Percentiles rank a stretch among this genome's conserved stretches.
phyloP scores from a whole-genome alignment of 805 yeast genomes.

The Candida chilensis region DNA sequence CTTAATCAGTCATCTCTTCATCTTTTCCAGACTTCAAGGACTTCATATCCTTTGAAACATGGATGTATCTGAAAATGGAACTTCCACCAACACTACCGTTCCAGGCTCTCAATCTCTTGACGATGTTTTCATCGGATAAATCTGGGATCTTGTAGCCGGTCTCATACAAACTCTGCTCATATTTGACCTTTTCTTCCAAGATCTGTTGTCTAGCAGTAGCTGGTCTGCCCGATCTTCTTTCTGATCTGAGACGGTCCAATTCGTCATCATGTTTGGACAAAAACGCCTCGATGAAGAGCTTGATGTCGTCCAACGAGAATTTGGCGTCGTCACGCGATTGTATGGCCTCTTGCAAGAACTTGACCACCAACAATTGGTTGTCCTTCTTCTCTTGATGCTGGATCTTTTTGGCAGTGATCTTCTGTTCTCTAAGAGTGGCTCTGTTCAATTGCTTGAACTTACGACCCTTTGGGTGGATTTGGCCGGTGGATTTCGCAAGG shows the following conservation, averaged over 20 bases:
- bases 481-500: constrained; percentile 42
- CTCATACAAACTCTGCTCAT: constrained; percentile 51
- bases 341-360: constrained; percentile 54
- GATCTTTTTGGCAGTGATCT: constrained; percentile 51
- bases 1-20: constrained; percentile 8
- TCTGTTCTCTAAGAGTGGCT: constrained; percentile 80
- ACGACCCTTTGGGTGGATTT: constrained; percentile 81
- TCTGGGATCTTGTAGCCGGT: constrained; percentile 74
- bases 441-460: constrained; percentile 77
- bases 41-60: constrained; percentile 18
- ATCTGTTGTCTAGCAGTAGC: constrained; percentile 59
- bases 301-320: constrained; percentile 52
- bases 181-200: constrained; percentile 50
- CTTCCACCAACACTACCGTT: constrained; percentile 76
- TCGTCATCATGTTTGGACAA: constrained; percentile 71
- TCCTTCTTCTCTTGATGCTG: constrained; percentile 50
- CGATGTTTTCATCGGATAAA: constrained; percentile 50
- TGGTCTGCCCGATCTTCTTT: constrained; percentile 87
- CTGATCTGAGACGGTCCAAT: constrained; percentile 45
- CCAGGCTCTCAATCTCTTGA: constrained; percentile 60
- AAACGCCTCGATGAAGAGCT: constrained; percentile 50
- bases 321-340: constrained; percentile 18
- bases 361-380: constrained; percentile 48
- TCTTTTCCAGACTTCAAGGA: constrained; percentile 12
- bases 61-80: constrained; percentile 46